Percentiles rank a stretch among this genome's conserved stretches.
Evolutionary conservation across 345 rosid species (phyloP).

Genomic region (Capsella bursapastoris): DNA sequence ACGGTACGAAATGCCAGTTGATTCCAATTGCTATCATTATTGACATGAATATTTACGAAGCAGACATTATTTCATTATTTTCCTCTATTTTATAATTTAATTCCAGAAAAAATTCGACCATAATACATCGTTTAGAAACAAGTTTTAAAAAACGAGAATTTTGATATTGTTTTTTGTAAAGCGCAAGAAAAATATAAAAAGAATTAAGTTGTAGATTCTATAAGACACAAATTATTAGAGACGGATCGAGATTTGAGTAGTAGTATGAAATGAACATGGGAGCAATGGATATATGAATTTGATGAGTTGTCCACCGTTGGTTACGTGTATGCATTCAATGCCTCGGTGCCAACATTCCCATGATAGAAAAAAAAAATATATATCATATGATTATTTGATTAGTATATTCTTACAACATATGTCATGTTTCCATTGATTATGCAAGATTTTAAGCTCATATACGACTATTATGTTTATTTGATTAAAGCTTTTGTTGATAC

Average conservation of each 20-base stretch:
- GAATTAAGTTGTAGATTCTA: too few relatives aligned
- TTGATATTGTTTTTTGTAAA: not conserved
- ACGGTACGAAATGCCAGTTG: slow-evolving; percentile 33
- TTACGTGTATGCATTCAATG: slow-evolving; percentile 40
- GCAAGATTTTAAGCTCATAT: not conserved
- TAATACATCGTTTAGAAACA: not conserved
- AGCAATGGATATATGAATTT: slow-evolving; percentile 5
- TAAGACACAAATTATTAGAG: not conserved
- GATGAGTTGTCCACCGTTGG: slow-evolving; percentile 31
- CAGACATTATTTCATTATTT: slow-evolving; percentile 7
- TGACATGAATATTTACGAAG: slow-evolving; percentile 18
- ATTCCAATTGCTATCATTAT: slow-evolving; percentile 39
- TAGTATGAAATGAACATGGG: not conserved
- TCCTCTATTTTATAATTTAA: not conserved
- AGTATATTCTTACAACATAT: not conserved
- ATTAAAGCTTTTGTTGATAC: not conserved
- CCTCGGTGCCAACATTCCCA: slow-evolving; percentile 16
- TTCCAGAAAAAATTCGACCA: not conserved
- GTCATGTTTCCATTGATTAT: not conserved
- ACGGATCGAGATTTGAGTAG: not conserved
- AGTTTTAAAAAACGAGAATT: too few relatives aligned
- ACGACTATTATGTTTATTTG: not conserved
- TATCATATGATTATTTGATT: not conserved
- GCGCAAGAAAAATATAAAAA: too few relatives aligned
- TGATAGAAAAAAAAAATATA: not conserved